Conservation (phyloP, 1,284 basidiomycete species). For the Heterobasidion occidentale region DNA sequence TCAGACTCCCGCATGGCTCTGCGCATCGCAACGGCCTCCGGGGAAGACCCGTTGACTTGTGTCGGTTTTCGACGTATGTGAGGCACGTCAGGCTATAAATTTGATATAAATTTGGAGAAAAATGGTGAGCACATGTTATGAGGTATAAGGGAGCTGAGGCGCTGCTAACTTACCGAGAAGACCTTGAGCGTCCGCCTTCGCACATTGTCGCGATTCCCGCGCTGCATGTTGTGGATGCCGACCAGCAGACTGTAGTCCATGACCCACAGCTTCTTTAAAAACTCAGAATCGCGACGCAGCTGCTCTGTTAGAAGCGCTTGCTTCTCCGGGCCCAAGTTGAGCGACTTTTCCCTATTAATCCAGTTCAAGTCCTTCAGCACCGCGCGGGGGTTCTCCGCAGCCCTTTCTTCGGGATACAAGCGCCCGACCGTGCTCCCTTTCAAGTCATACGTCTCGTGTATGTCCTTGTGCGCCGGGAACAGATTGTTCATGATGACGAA, state of each 20-base stretch:
- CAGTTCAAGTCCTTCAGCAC: conserved; percentile 97
- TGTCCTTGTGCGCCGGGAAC: conserved; percentile 94
- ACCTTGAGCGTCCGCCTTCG: conserved; percentile 86
- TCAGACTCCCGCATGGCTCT: conserved; percentile 82
- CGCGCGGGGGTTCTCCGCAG: conserved; percentile 72
- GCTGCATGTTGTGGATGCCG: conserved; percentile 87
- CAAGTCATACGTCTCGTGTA: conserved; percentile 97
- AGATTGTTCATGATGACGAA: conserved; percentile 99
- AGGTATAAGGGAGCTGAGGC: neutral
- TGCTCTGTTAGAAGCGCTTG: conserved; percentile 86
- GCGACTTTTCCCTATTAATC: conserved; percentile 69
- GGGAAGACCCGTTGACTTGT: conserved; percentile 45
- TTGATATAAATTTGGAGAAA: conserved; percentile 4
- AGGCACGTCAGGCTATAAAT: conserved; percentile 54
- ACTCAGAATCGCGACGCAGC: conserved; percentile 78
- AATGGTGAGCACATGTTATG: neutral
- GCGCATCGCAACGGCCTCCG: conserved; percentile 77
- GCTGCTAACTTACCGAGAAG: conserved; percentile 63
- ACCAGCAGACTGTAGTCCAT: conserved; percentile 98
- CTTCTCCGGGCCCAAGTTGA: conserved; percentile 94
- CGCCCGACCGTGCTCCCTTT: conserved; percentile 93
- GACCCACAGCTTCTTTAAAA: conserved; percentile 77
- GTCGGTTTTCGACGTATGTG: conserved; percentile 48
- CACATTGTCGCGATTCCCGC: conserved; percentile 89
- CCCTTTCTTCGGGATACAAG: conserved; percentile 83